A percentile compares a stretch with the other conserved stretches of the same genome.
Evolutionary conservation across 2,329 filamentous ascomycete species (phyloP).

Genomic region (Pyricularia sp.): DNA sequence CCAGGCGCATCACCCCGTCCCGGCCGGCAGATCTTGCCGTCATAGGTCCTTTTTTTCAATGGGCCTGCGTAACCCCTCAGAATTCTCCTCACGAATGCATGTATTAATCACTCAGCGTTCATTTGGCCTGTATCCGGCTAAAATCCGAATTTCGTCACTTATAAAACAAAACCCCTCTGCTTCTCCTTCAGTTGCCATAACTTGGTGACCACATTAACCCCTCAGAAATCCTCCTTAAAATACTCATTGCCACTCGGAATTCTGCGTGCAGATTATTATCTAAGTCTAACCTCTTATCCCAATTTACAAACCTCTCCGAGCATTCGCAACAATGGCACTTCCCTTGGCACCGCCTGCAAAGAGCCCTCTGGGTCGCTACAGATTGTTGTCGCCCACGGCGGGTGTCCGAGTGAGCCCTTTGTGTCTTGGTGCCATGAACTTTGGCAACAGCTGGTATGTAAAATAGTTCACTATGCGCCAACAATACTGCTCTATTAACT

Average conservation of each 20-base stretch:
- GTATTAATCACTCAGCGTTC: neutral
- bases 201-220: neutral
- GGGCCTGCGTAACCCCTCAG: neutral
- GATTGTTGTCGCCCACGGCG: conserved; percentile 52
- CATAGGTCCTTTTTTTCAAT: neutral
- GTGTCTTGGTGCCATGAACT: conserved; percentile 52
- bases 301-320: neutral
- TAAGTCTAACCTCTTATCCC: neutral
- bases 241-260: neutral
- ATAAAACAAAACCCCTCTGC: neutral
- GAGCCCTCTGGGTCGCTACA: conserved; percentile 50
- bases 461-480: neutral
- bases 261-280: neutral
- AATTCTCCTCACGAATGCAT: neutral
- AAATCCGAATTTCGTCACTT: neutral
- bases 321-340: conserved; percentile 5
- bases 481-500: neutral
- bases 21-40: neutral
- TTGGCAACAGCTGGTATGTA: conserved; percentile 40
- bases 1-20: neutral
- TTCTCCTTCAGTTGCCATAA: neutral
- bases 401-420: conserved; percentile 54
- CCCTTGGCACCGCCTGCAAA: conserved; percentile 34
- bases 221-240: neutral
- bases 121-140: neutral